Evolutionary conservation across 371 early-diverging fungal species (phyloP).

Genomic region (Apophysomyces trapeziformis): DNA sequence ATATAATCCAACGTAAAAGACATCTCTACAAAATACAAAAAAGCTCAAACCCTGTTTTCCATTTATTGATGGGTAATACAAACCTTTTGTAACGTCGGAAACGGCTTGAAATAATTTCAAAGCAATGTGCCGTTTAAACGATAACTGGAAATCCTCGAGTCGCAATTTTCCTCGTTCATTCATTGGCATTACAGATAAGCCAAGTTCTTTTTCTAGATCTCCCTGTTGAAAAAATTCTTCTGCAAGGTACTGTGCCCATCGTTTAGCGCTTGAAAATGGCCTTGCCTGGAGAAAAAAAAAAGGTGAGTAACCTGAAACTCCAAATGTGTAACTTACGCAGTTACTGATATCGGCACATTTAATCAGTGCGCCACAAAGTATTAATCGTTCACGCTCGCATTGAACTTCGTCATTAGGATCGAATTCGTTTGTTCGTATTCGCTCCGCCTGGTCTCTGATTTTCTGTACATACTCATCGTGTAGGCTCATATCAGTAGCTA

Average conservation of each 20-base stretch:
- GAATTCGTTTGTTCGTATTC: constrained; percentile 34
- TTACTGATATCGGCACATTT: constrained; percentile 91
- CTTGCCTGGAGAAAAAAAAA: constrained; percentile 44
- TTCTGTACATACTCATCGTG: constrained; percentile 80
- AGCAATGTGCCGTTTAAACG: constrained; percentile 44
- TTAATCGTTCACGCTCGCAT: constrained; percentile 38
- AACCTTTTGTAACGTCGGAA: constrained; percentile 37
- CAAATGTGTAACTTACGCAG: constrained; percentile 46
- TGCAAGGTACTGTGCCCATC: constrained; percentile 62
- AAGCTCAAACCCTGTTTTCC: constrained; percentile 27
- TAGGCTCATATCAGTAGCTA: constrained; percentile 87
- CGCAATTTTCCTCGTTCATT: constrained; percentile 45
- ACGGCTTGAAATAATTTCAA: constrained; percentile 42
- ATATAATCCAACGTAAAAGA: constrained; percentile 41
- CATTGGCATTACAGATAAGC: constrained; percentile 45
- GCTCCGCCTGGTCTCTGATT: constrained; percentile 62
- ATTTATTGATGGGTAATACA: constrained; percentile 8
- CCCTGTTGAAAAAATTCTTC: constrained; percentile 73
- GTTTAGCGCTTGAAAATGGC: constrained; percentile 63
- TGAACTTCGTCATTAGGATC: constrained; percentile 25
- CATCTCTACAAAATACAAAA: constrained; percentile 36
- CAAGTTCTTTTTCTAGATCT: constrained; percentile 69
- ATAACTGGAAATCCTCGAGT: constrained; percentile 45
- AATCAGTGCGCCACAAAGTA: constrained; percentile 73
- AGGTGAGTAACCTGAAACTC: not conserved